These are phyloP conservation scores for Lactarius quietus DNA, from an alignment of 768 basidiomycete genomes.

Conservation along the genomic window DNA sequence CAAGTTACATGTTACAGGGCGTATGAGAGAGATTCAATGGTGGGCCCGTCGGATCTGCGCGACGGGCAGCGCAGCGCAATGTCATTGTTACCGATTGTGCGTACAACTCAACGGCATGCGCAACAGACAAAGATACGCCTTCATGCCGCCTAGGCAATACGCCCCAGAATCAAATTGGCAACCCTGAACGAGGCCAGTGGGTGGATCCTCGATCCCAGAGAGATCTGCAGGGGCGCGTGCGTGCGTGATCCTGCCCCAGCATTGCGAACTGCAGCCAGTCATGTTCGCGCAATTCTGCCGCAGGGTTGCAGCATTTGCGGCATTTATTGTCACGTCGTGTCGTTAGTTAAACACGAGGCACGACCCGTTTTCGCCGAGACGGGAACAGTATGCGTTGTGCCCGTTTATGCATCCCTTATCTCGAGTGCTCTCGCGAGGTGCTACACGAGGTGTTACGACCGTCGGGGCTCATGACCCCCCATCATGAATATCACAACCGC, in stretches of 20 bases:
- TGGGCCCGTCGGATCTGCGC: background rate
- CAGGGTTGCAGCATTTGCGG: background rate
- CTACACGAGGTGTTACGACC: background rate
- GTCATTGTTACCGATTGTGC: background rate
- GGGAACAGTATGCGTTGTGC: background rate
- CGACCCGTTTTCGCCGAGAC: background rate
- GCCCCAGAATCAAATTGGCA: background rate
- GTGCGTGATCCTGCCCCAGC: background rate
- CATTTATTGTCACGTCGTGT: background rate
- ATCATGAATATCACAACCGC: background rate
- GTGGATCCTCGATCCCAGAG: background rate
- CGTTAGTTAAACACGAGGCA: background rate
- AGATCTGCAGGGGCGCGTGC: conserved; percentile 4
- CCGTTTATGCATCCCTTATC: conserved; percentile 12
- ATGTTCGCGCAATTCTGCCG: background rate
- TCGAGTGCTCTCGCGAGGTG: conserved; percentile 8
- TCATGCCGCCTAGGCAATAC: background rate
- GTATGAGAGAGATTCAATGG: background rate
- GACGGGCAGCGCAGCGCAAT: background rate
- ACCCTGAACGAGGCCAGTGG: background rate
- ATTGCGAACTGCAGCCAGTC: background rate
- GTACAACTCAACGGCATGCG: background rate
- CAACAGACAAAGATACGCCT: background rate
- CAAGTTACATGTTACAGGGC: background rate
- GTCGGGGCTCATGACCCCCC: background rate